A percentile compares a stretch with the other conserved stretches of the same genome.
Conservation (phyloP, 768 basidiomycete species). For the Chalciporus piperatus region DNA sequence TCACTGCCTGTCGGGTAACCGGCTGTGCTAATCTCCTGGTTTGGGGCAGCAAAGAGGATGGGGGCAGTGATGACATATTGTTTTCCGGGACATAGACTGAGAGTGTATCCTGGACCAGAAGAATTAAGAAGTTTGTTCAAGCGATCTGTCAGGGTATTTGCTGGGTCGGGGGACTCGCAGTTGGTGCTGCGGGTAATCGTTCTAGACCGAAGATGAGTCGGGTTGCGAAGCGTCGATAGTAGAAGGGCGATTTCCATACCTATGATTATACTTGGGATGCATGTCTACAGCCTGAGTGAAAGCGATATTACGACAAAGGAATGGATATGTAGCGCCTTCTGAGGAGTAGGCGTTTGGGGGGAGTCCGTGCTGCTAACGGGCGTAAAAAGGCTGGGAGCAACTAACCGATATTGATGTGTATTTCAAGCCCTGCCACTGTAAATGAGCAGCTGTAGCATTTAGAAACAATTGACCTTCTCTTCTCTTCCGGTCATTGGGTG, state of each 20-base stretch:
- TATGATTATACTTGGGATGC: constrained; percentile 3
- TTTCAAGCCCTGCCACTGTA: too few species aligned
- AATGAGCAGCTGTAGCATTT: background rate
- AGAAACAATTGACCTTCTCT: background rate
- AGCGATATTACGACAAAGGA: background rate
- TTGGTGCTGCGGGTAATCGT: background rate
- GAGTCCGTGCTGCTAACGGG: too few species aligned
- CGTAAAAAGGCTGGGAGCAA: background rate
- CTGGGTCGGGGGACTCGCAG: constrained; percentile 49
- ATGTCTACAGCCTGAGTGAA: constrained; percentile 9
- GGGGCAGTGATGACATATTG: constrained; percentile 66
- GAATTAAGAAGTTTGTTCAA: constrained; percentile 63
- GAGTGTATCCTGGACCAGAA: constrained; percentile 62
- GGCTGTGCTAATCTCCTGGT: constrained; percentile 79
- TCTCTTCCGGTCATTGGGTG: too few species aligned
- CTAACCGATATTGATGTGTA: background rate
- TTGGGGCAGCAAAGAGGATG: constrained; percentile 59
- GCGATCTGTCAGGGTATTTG: constrained; percentile 60
- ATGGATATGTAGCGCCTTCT: background rate
- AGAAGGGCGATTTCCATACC: constrained; percentile 4
- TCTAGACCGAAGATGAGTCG: constrained; percentile 7
- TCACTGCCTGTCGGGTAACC: constrained; percentile 69
- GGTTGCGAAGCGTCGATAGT: background rate
- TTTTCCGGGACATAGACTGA: constrained; percentile 62
- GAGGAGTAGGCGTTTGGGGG: too few species aligned